These are phyloP conservation scores for Monosporascus sp. DNA, from an alignment of 2,329 filamentous ascomycete species.

Conservation along the genomic window DNA sequence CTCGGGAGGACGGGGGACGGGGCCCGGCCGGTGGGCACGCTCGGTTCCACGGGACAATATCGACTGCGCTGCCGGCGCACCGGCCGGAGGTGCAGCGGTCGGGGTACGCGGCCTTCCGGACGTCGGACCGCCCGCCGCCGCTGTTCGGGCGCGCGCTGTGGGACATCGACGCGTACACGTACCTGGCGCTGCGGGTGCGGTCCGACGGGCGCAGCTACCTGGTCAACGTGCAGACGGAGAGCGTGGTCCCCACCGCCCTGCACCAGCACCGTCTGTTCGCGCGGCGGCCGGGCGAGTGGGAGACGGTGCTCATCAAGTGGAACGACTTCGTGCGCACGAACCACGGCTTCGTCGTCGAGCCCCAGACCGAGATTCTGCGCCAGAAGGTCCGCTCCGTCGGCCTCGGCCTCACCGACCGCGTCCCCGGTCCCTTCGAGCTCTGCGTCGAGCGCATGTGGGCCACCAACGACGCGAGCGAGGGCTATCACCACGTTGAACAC, in stretches of 20 bases:
- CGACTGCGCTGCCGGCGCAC: conserved; percentile 73
- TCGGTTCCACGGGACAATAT: conserved; percentile 84
- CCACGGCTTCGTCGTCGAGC: conserved; percentile 85
- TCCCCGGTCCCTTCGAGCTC: conserved; percentile 84
- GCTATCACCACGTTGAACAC: conserved; percentile 20
- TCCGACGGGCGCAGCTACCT: conserved; percentile 91
- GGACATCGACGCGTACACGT: conserved; percentile 86
- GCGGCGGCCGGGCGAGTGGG: conserved; percentile 79
- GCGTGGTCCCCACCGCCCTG: conserved; percentile 87
- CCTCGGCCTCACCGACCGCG: conserved; percentile 81
- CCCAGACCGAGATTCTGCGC: conserved; percentile 82
- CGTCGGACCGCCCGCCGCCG: conserved; percentile 68
- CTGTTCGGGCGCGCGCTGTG: conserved; percentile 83
- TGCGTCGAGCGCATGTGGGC: conserved; percentile 86
- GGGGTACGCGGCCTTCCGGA: conserved; percentile 89
- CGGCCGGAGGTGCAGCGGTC: conserved; percentile 69
- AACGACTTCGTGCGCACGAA: conserved; percentile 94
- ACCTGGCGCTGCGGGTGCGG: conserved; percentile 82
- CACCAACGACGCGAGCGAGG: conserved; percentile 59
- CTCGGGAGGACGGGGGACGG: conserved; percentile 4
- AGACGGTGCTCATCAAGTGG: conserved; percentile 89
- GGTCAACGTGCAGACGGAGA: conserved; percentile 92
- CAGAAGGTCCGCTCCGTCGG: conserved; percentile 84
- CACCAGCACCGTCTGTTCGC: conserved; percentile 89
- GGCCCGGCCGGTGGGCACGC: conserved; percentile 44